These are phyloP conservation scores for Camellia lanceoleosa DNA, from an alignment of 148 eudicot genomes.

Conservation along the genomic window DNA sequence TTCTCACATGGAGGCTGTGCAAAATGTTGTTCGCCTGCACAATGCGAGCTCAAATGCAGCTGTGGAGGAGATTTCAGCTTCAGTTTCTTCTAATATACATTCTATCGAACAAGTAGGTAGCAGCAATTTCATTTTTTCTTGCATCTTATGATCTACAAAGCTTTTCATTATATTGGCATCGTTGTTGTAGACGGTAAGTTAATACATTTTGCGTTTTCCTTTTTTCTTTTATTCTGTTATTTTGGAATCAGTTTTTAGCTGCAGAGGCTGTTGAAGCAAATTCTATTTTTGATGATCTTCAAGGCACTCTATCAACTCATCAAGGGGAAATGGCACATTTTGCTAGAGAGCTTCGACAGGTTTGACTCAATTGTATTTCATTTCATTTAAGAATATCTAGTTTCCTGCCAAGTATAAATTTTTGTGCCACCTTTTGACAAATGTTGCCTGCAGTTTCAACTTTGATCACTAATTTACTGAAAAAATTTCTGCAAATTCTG, in stretches of 20 bases:
- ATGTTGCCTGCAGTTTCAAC: neutral
- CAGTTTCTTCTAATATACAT: slow-evolving; percentile 50
- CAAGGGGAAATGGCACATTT: slow-evolving; percentile 84
- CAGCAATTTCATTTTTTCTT: slow-evolving; percentile 13
- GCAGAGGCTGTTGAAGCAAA: slow-evolving; percentile 61
- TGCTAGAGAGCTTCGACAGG: slow-evolving; percentile 91
- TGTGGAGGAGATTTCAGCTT: slow-evolving; percentile 75
- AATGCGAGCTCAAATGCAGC: slow-evolving; percentile 71
- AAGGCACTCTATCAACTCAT: slow-evolving; percentile 59
- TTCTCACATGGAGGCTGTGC: slow-evolving; percentile 84
- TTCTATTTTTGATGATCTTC: slow-evolving; percentile 79
- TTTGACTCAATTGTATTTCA: slow-evolving; percentile 20
- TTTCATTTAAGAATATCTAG: neutral
- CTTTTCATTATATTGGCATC: neutral
- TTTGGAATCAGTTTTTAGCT: slow-evolving; percentile 47
- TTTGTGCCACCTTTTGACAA: neutral
- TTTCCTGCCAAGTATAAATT: neutral
- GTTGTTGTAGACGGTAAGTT: neutral
- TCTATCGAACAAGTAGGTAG: slow-evolving; percentile 65
- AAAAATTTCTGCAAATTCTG: neutral
- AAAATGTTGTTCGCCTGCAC: slow-evolving; percentile 88
- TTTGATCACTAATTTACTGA: neutral
- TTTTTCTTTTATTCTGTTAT: neutral
- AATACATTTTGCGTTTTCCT: neutral
- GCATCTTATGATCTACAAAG: too few species aligned